phyloP scores from a whole-genome alignment of 192 early-diverging fungal species.

The Chytriomyces sp. region DNA sequence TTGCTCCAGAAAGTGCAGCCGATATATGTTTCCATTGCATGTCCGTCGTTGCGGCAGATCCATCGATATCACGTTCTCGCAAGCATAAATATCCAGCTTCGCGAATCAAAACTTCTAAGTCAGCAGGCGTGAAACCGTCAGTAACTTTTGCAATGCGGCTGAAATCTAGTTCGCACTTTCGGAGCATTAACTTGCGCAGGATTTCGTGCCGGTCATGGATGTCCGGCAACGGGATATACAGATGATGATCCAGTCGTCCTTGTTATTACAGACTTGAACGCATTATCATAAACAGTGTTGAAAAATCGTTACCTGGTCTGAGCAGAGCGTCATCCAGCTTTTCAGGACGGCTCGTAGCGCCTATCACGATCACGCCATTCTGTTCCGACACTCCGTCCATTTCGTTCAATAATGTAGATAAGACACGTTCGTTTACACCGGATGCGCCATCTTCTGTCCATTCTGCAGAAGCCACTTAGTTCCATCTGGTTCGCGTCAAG shows the following conservation, averaged over 20 bases:
- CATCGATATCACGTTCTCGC: background rate
- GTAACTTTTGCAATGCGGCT: constrained; percentile 54
- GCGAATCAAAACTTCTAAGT: constrained; percentile 47
- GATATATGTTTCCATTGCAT: constrained; percentile 29
- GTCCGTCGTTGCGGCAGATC: background rate
- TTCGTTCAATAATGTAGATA: constrained; percentile 89
- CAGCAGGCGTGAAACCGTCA: constrained; percentile 67
- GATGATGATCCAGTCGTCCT: constrained; percentile 78
- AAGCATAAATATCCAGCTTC: constrained; percentile 20
- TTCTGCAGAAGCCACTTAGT: constrained; percentile 20
- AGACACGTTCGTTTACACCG: constrained; percentile 83
- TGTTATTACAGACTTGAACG: background rate
- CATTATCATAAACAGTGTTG: background rate
- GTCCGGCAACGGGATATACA: constrained; percentile 63
- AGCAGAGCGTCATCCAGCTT: constrained; percentile 85
- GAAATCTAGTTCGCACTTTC: constrained; percentile 31
- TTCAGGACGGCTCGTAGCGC: constrained; percentile 76
- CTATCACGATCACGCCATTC: constrained; percentile 79
- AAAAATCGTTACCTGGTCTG: constrained; percentile 61
- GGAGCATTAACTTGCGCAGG: constrained; percentile 33
- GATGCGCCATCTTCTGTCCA: constrained; percentile 57
- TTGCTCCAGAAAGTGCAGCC: constrained; percentile 24
- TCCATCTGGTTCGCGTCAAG: background rate
- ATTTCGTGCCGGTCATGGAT: constrained; percentile 63
- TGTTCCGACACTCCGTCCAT: constrained; percentile 93